Base-by-base conservation (phyloP, 1,284 basidiomycete genomes). In the Trametes pubescens region DNA sequence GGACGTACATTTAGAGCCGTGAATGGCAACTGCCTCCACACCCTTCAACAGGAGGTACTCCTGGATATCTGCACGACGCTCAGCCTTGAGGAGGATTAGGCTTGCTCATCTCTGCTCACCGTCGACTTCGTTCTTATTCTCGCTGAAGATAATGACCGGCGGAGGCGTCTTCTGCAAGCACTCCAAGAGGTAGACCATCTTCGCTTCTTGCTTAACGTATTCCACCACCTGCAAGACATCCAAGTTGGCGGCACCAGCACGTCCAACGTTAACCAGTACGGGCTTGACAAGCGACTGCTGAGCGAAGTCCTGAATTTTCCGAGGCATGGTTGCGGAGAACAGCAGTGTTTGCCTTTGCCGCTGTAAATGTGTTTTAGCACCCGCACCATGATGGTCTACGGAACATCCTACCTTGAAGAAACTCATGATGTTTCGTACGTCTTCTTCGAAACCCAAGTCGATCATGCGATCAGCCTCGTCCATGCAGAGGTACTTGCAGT, bases 381-480 rank as follows among this genome's bases (percentile, higher is more conserved):
- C 59, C 18, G 8, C 34, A 4, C 47, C 4, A 46, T 52, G 22
- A 34, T 8, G 9, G 21, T 18, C 38, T 24, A 63, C 14, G 22
- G 9, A 4, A 46, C 72, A 24, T 26, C 84, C 54, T 64, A 93
- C 94, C 81, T 93, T 96, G 85, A 99, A 99, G 77, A 95, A 98
- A 70, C 92, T 95, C 95, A 99, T 98, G 73, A 99, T 98, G 74
- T 96, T 97, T 62, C 97, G 85, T 32, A 99, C 96, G 73, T 99
- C 97, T 62, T 99, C 98, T 77, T 99, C 98, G 72, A 99, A 99
- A 0, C 97, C 98, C 77, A 99, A 85, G 74, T 99, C 98, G 68
- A 99, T 97, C 98, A 99, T 99, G 57, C 98, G 84, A 79, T 99
- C 98, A 0, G 98, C 98, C 79, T 99, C 98, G 79, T 99, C 98